These are phyloP conservation scores for Venturiaceae sp. DNA, from an alignment of 2,329 filamentous ascomycete genomes.

Conservation along the genomic window DNA sequence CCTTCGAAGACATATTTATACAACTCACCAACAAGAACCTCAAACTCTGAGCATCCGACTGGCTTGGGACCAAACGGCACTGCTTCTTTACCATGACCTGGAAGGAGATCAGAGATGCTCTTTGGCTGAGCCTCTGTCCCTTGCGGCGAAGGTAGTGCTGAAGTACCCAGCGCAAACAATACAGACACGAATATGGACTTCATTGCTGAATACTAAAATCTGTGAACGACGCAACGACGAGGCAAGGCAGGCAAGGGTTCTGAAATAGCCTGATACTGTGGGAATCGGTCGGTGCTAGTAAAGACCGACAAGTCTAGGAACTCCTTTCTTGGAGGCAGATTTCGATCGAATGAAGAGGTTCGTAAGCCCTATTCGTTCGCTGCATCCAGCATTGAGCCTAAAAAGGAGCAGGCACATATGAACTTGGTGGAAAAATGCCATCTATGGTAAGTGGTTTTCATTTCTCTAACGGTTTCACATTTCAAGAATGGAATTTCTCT, in stretches of 20 bases:
- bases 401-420: neutral
- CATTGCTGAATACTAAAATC: no score
- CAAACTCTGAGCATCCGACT: conserved; percentile 1
- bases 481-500: no score
- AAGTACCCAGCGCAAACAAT: neutral
- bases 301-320: neutral
- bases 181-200: neutral
- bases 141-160: neutral
- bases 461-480: no score
- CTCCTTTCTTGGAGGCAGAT: no score
- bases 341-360: no score
- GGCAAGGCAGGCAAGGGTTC: neutral
- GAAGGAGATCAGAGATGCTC: neutral
- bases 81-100: neutral
- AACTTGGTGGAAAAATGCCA: neutral
- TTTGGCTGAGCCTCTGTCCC: neutral
- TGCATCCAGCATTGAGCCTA: no score
- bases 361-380: no score
- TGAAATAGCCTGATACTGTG: neutral
- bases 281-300: neutral
- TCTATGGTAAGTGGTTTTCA: neutral
- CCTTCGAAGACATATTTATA: neutral
- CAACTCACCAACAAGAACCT: conserved; percentile 4
- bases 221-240: neutral
- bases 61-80: conserved; percentile 5